A percentile compares a stretch with the other conserved stretches of the same genome.
These are phyloP conservation scores for Nemania abortiva DNA, from an alignment of 2,329 filamentous ascomycete species.

Conservation along the genomic window DNA sequence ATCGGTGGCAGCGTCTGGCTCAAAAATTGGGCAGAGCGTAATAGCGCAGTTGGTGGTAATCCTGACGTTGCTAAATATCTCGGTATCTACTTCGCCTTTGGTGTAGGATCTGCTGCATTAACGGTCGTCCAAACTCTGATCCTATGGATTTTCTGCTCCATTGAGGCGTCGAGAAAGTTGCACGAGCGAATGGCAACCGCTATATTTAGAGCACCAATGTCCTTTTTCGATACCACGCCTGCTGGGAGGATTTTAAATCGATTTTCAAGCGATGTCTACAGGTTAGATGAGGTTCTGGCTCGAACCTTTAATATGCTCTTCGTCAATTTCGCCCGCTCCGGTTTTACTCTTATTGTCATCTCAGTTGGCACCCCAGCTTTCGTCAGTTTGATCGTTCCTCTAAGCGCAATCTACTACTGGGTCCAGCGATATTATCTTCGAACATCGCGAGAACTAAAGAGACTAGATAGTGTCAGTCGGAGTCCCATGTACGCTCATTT, in stretches of 20 bases:
- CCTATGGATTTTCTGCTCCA: slow-evolving; percentile 99
- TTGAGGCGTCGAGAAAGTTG: slow-evolving; percentile 96
- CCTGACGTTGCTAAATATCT: slow-evolving; percentile 87
- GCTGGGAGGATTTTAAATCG: slow-evolving; percentile 96
- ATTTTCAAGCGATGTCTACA: slow-evolving; percentile 89
- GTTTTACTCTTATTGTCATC: slow-evolving; percentile 90
- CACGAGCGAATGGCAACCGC: slow-evolving; percentile 98
- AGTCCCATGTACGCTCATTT: slow-evolving; percentile 99
- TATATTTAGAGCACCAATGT: slow-evolving; percentile 98
- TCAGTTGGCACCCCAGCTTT: slow-evolving; percentile 85
- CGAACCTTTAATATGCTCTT: slow-evolving; percentile 98
- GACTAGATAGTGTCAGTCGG: slow-evolving; percentile 92
- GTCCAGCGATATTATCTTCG: slow-evolving; percentile 98
- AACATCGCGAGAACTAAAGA: slow-evolving; percentile 95
- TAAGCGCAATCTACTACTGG: slow-evolving; percentile 85
- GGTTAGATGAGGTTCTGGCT: slow-evolving; percentile 91
- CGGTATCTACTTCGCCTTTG: slow-evolving; percentile 95
- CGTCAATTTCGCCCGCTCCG: slow-evolving; percentile 77
- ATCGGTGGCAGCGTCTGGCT: slow-evolving; percentile 93
- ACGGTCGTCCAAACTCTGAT: slow-evolving; percentile 94
- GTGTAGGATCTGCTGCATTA: slow-evolving; percentile 84
- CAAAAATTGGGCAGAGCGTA: slow-evolving; percentile 89
- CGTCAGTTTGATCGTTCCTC: slow-evolving; percentile 81
- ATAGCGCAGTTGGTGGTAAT: slow-evolving; percentile 76
- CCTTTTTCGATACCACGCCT: slow-evolving; percentile 97